phyloP scores from a whole-genome alignment of 495 filamentous ascomycete species.

The Astrocystis sublimbata region DNA sequence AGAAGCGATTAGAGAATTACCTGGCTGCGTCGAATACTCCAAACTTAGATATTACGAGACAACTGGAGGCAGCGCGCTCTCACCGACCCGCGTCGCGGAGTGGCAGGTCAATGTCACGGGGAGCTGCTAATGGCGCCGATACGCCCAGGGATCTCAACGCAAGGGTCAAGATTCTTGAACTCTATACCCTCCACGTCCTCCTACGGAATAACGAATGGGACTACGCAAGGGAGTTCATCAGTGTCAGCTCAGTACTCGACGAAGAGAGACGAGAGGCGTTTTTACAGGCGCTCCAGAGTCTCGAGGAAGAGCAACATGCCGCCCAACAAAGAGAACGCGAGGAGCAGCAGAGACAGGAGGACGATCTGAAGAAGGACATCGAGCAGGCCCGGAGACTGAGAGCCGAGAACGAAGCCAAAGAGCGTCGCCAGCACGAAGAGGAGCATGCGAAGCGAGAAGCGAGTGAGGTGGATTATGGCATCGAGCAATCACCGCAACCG shows the following conservation, averaged over 20 bases:
- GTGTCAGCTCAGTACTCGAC: slow-evolving; percentile 77
- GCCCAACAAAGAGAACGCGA: slow-evolving; percentile 63
- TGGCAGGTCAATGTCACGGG: slow-evolving; percentile 39
- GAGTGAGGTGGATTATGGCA: slow-evolving; percentile 49
- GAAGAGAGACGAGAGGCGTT: slow-evolving; percentile 89
- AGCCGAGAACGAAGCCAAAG: slow-evolving; percentile 56
- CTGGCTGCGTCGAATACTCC: slow-evolving; percentile 74
- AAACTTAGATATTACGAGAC: slow-evolving; percentile 64
- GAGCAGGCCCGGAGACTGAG: slow-evolving; percentile 56
- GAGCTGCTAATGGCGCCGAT: slow-evolving; percentile 59
- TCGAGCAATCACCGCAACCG: slow-evolving; percentile 54
- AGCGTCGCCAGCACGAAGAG: slow-evolving; percentile 48
- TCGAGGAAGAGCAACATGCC: slow-evolving; percentile 70
- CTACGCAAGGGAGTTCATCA: slow-evolving; percentile 88
- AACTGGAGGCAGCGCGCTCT: slow-evolving; percentile 43
- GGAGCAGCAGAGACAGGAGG: slow-evolving; percentile 62
- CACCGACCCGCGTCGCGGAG: slow-evolving; percentile 25
- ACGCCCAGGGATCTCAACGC: slow-evolving; percentile 75
- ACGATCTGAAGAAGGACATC: slow-evolving; percentile 57
- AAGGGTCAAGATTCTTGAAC: slow-evolving; percentile 84
- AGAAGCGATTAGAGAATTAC: slow-evolving; percentile 86
- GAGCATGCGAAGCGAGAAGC: slow-evolving; percentile 43
- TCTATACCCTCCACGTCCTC: slow-evolving; percentile 91
- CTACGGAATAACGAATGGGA: slow-evolving; percentile 92
- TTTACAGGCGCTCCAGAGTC: slow-evolving; percentile 70